These are phyloP conservation scores for Oryza australiensis DNA, from an alignment of 176 grass and related monocot genomes.

Conservation along the genomic window DNA sequence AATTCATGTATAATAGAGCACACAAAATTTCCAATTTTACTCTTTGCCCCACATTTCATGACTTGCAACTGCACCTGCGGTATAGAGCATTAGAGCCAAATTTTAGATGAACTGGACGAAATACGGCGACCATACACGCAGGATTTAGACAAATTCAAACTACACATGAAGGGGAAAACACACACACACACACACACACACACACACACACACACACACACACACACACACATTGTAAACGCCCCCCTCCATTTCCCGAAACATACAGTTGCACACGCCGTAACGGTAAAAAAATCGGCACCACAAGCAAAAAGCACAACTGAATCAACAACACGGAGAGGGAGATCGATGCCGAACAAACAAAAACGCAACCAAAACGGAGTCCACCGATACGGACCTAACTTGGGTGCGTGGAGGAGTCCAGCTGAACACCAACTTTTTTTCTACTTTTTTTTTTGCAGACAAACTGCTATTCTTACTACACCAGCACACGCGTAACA, in stretches of 20 bases:
- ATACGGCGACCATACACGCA: neutral
- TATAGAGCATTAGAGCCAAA: neutral
- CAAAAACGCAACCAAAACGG: neutral
- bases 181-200: neutral
- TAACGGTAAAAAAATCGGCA: neutral
- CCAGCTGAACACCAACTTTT: neutral
- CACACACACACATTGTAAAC: neutral
- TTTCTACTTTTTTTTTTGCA: neutral
- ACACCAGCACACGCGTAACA: neutral
- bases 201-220: neutral
- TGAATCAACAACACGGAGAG: neutral
- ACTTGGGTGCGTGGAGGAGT: neutral
- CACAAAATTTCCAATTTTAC: neutral
- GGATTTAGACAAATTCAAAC: neutral
- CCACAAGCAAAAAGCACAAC: neutral
- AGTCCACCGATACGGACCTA: neutral
- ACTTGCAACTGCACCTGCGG: neutral
- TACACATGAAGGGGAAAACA: neutral
- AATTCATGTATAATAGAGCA: conserved; percentile 17
- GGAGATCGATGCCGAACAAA: neutral
- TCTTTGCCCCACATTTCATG: neutral
- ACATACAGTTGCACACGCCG: neutral
- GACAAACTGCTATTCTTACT: neutral
- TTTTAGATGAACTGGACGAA: neutral
- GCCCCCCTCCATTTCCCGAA: neutral